Conservation (phyloP, 129 eudicot species). For the Pulicaria dysenterica region DNA sequence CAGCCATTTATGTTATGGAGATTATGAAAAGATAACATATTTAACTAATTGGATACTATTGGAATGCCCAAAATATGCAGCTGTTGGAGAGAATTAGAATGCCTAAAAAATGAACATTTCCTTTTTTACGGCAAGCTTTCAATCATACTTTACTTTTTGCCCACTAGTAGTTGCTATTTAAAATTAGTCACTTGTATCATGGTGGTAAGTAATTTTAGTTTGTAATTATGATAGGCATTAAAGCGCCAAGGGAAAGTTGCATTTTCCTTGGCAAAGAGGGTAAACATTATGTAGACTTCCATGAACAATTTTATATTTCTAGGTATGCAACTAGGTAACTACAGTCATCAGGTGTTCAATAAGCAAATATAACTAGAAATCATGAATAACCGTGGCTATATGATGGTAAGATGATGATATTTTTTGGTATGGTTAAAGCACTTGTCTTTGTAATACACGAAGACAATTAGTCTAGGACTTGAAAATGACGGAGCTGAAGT, state of each 20-base stretch:
- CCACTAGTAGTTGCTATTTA: background rate
- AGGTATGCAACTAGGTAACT: constrained; percentile 7
- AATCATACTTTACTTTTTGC: constrained; percentile 3
- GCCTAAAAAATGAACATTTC: background rate
- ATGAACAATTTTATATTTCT: background rate
- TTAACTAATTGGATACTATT: background rate
- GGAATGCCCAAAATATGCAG: background rate
- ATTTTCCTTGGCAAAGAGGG: background rate
- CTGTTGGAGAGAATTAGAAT: no score
- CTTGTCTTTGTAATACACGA: background rate
- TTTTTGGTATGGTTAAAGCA: background rate
- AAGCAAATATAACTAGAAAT: background rate
- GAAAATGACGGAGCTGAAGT: no score
- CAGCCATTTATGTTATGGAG: constrained; percentile 9
- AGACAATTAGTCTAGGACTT: background rate
- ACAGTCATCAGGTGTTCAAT: background rate
- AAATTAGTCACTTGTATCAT: background rate
- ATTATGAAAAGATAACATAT: background rate
- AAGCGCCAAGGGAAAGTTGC: constrained; percentile 5
- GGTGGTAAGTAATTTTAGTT: background rate
- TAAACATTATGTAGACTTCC: background rate
- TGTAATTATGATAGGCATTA: background rate
- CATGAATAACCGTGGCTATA: background rate
- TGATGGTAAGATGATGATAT: constrained; percentile 13
- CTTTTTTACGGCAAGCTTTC: background rate